Conservation (phyloP, 1,284 basidiomycete genomes). For the Apiotrichum mycotoxinovorans region DNA sequence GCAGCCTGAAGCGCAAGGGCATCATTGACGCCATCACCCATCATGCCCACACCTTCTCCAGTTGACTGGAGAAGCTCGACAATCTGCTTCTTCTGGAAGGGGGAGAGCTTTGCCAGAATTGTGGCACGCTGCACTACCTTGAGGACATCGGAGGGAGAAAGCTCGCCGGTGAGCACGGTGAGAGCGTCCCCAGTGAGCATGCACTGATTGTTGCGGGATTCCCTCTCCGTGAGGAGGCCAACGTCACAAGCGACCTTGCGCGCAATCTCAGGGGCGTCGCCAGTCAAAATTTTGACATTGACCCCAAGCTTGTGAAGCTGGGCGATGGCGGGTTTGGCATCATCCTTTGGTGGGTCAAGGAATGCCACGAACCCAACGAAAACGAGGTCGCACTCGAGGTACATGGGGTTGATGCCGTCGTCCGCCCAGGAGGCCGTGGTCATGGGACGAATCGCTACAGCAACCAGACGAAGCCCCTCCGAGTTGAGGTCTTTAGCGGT, state of each 20-base stretch:
- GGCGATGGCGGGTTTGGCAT: too few relatives aligned
- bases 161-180: not conserved
- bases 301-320: not conserved
- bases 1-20: not conserved
- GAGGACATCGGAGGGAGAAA: not conserved
- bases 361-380: too few relatives aligned
- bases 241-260: not conserved
- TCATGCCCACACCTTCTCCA: not conserved
- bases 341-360: too few relatives aligned
- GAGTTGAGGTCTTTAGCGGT: too few relatives aligned
- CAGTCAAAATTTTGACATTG: conserved; percentile 1
- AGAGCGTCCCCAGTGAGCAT: not conserved
- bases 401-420: too few relatives aligned
- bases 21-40: not conserved
- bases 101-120: conserved; percentile 56
- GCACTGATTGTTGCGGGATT: too few relatives aligned
- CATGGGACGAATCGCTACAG: too few relatives aligned
- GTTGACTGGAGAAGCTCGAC: conserved; percentile 63
- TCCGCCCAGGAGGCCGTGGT: too few relatives aligned
- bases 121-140: not conserved
- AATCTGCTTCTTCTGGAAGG: conserved; percentile 74
- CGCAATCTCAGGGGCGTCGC: conserved; percentile 1
- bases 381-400: too few relatives aligned
- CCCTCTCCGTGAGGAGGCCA: not conserved
- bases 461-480: too few relatives aligned